Conservation (phyloP, 177 flowering plant genomes). For the Vitis hybrid region DNA sequence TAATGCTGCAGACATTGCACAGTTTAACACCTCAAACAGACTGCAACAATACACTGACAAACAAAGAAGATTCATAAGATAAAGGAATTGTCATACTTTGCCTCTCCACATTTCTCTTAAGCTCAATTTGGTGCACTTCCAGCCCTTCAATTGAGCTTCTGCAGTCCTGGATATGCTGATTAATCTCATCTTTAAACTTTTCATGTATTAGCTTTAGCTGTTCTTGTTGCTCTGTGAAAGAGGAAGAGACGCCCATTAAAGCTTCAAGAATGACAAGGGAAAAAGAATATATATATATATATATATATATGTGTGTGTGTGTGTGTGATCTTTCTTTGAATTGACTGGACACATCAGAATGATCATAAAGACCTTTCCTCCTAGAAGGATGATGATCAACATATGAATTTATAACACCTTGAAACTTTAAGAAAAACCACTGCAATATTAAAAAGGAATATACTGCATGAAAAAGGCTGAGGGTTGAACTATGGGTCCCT, state of each 20-base stretch:
- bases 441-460: background rate
- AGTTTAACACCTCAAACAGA: background rate
- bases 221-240: conserved; percentile 63
- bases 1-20: background rate
- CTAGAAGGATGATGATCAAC: background rate
- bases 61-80: conserved; percentile 4
- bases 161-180: conserved; percentile 58
- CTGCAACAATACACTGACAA: conserved; percentile 5
- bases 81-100: conserved; percentile 58
- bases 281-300: no score
- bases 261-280: background rate
- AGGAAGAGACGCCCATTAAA: background rate
- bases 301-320: no score
- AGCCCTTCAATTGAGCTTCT: conserved; percentile 50
- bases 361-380: background rate
- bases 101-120: conserved; percentile 55
- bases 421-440: background rate
- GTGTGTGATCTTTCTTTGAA: no score
- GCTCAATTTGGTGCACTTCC: conserved; percentile 55
- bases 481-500: background rate
- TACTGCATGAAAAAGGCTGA: background rate
- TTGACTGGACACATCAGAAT: background rate
- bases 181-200: conserved; percentile 65
- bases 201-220: conserved; percentile 49
- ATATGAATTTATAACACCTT: background rate